Conservation (phyloP, 1,284 basidiomycete species). For the Trametes sp. region DNA sequence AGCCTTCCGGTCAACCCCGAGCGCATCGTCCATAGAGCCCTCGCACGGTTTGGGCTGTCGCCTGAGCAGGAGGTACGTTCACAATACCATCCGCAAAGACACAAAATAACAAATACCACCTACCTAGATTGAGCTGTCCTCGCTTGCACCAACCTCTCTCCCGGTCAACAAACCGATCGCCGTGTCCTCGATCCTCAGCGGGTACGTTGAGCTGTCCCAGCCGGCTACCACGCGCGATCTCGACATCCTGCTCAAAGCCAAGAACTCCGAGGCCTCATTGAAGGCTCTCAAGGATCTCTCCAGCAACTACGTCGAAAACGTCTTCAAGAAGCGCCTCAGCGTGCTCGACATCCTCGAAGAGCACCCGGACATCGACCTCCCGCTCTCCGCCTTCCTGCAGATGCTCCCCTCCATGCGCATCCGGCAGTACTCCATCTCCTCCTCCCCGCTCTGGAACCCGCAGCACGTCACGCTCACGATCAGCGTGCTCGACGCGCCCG, state of each 20-base stretch:
- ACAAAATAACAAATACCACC: too few species aligned
- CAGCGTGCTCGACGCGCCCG: slow-evolving; percentile 50
- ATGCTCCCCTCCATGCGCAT: slow-evolving; percentile 58
- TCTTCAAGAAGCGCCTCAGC: slow-evolving; percentile 50
- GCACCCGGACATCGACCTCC: slow-evolving; percentile 47
- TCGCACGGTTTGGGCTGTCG: slow-evolving; percentile 49
- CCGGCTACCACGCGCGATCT: slow-evolving; percentile 52
- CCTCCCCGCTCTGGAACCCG: slow-evolving; percentile 56
- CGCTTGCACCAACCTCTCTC: slow-evolving; percentile 50
- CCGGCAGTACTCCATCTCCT: slow-evolving; percentile 61
- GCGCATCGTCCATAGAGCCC: slow-evolving; percentile 48
- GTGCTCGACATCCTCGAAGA: slow-evolving; percentile 56
- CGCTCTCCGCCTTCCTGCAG: slow-evolving; percentile 49
- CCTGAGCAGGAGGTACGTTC: slow-evolving; percentile 51
- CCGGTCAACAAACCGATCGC: slow-evolving; percentile 49
- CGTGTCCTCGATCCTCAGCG: slow-evolving; percentile 48
- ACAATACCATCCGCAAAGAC: too few species aligned
- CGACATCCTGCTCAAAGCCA: slow-evolving; percentile 34
- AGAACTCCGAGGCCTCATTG: slow-evolving; percentile 27
- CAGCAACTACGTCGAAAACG: slow-evolving; percentile 45
- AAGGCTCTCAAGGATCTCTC: slow-evolving; percentile 39
- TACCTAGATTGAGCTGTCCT: slow-evolving; percentile 48
- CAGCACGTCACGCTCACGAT: slow-evolving; percentile 53
- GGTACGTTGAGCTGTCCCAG: slow-evolving; percentile 58
- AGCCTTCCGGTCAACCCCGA: slow-evolving; percentile 54